These are phyloP conservation scores for Areca catechu DNA, from an alignment of 176 grass and related monocot species.

Conservation along the genomic window DNA sequence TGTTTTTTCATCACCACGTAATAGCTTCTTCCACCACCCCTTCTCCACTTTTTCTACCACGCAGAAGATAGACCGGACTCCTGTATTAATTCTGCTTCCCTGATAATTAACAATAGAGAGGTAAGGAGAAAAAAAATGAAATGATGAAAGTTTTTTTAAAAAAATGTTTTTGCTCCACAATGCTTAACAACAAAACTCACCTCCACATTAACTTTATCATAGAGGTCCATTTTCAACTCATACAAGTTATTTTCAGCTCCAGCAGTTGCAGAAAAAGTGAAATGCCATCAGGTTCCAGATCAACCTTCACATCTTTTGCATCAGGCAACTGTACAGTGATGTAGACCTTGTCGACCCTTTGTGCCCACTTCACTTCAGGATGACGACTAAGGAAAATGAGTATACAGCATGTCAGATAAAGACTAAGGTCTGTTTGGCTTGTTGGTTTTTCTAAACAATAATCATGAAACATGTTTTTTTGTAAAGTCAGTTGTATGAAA, in stretches of 20 bases:
- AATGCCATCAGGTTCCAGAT: conserved; percentile 77
- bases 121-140: no score
- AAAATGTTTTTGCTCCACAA: not conserved
- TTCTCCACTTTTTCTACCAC: conserved; percentile 63
- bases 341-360: conserved; percentile 86
- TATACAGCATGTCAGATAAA: conserved; percentile 19
- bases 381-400: conserved; percentile 49
- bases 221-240: conserved; percentile 65
- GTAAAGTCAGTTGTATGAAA: no score
- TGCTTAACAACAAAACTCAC: conserved; percentile 21
- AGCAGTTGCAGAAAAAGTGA: conserved; percentile 75
- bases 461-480: no score
- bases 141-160: no score
- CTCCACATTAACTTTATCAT: conserved; percentile 82
- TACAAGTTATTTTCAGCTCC: conserved; percentile 48
- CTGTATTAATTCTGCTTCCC: conserved; percentile 78
- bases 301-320: conserved; percentile 82
- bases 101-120: conserved; percentile 5
- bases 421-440: not conserved
- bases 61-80: conserved; percentile 62
- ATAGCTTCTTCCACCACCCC: conserved; percentile 86
- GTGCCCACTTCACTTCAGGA: conserved; percentile 85
- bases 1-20: conserved; percentile 47
- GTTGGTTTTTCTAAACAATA: no score
- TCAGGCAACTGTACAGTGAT: conserved; percentile 80